A percentile compares a stretch with the other conserved stretches of the same genome.
Evolutionary conservation across 2,329 filamentous ascomycete genomes (phyloP).

Genomic region (Ophiobolus disseminans): DNA sequence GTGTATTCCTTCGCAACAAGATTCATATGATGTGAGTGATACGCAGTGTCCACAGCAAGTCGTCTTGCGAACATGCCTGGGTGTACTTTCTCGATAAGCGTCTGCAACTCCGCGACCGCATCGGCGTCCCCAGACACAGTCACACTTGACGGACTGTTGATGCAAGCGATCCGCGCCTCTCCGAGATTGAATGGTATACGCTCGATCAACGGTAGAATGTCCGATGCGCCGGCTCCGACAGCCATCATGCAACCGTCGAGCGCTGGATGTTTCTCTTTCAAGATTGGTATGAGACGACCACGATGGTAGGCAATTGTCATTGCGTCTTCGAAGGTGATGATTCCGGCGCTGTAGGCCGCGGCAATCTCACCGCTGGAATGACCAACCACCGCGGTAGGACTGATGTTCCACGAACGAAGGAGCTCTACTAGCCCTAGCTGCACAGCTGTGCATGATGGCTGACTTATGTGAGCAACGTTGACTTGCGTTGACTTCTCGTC

Average conservation of each 20-base stretch:
- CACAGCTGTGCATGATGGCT: constrained; percentile 39
- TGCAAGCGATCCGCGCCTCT: constrained; percentile 32
- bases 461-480: constrained; percentile 30
- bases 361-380: constrained; percentile 43
- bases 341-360: constrained; percentile 36
- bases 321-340: constrained; percentile 25
- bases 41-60: constrained; percentile 55
- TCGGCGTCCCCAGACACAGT: constrained; percentile 56
- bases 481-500: constrained; percentile 26
- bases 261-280: constrained; percentile 25
- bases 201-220: constrained; percentile 23
- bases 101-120: constrained; percentile 46
- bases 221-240: constrained; percentile 21
- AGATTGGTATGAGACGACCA: constrained; percentile 26
- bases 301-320: constrained; percentile 38
- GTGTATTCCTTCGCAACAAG: constrained; percentile 31
- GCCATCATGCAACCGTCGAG: constrained; percentile 32
- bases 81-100: constrained; percentile 45
- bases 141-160: constrained; percentile 52
- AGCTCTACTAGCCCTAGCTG: constrained; percentile 38
- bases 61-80: constrained; percentile 47
- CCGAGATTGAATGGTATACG: constrained; percentile 8
- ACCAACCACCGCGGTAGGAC: constrained; percentile 31
- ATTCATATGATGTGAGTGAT: constrained; percentile 48
- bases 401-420: constrained; percentile 32